Percentiles rank a stretch among this genome's conserved stretches.
Conservation (phyloP, 208 protist species). For the Trypanosoma boissoni region DNA sequence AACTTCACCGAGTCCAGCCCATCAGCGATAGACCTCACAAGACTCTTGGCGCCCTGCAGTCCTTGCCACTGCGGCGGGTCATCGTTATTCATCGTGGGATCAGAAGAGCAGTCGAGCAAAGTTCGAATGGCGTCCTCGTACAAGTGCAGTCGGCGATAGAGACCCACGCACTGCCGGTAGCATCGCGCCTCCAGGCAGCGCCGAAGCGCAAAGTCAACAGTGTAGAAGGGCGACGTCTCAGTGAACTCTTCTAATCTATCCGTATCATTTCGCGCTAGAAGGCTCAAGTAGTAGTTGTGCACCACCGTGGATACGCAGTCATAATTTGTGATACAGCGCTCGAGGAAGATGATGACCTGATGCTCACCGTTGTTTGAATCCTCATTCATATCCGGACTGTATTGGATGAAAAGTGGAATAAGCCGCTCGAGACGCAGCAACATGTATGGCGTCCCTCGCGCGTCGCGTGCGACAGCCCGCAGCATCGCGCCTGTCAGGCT, state of each 20-base stretch:
- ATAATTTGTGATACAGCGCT: slow-evolving; percentile 85
- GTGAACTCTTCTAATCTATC: slow-evolving; percentile 80
- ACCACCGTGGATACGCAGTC: slow-evolving; percentile 81
- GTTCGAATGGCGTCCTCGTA: slow-evolving; percentile 95
- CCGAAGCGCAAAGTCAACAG: slow-evolving; percentile 91
- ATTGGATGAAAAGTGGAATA: slow-evolving; percentile 92
- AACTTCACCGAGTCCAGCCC: slow-evolving; percentile 53
- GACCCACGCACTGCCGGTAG: slow-evolving; percentile 69
- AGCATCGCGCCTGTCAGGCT: slow-evolving; percentile 70
- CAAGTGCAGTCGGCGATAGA: slow-evolving; percentile 91
- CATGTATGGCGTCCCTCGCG: slow-evolving; percentile 42
- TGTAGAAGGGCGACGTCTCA: slow-evolving; percentile 70
- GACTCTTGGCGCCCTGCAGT: slow-evolving; percentile 60
- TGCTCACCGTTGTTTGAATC: slow-evolving; percentile 60
- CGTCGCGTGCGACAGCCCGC: slow-evolving; percentile 38
- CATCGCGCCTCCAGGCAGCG: slow-evolving; percentile 79
- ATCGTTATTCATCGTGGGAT: not conserved
- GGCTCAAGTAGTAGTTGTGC: slow-evolving; percentile 93
- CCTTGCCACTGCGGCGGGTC: slow-evolving; percentile 38
- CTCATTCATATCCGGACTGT: slow-evolving; percentile 66
- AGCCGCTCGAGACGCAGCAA: slow-evolving; percentile 74
- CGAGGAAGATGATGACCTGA: slow-evolving; percentile 92
- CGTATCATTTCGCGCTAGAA: slow-evolving; percentile 86
- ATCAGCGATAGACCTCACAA: slow-evolving; percentile 67
- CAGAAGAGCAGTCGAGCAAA: slow-evolving; percentile 46